Evolutionary conservation across 2,329 filamentous ascomycete genomes (phyloP).

Genomic region (Botryosphaeria agaves): DNA sequence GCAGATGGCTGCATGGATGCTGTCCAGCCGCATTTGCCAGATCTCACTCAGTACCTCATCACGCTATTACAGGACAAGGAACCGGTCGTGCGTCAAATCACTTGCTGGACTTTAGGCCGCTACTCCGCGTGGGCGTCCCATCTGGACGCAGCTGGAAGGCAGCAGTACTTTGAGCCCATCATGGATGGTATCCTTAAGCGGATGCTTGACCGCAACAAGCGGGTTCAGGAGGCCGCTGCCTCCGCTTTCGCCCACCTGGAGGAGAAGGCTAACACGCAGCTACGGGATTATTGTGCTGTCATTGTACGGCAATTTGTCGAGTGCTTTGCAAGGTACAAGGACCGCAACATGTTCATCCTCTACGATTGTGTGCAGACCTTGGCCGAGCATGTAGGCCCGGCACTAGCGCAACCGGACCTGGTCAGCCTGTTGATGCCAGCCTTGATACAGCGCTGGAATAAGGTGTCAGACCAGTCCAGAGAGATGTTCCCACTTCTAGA

Average conservation of each 20-base stretch:
- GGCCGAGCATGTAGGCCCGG: constrained; percentile 74
- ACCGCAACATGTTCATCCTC: constrained; percentile 95
- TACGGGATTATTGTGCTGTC: constrained; percentile 73
- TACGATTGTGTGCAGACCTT: constrained; percentile 98
- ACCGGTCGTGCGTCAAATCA: constrained; percentile 88
- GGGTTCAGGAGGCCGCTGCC: constrained; percentile 89
- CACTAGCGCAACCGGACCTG: constrained; percentile 65
- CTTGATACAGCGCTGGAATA: constrained; percentile 73
- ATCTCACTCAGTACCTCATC: constrained; percentile 80
- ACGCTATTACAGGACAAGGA: constrained; percentile 69
- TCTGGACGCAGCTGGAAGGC: constrained; percentile 49
- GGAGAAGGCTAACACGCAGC: constrained; percentile 68
- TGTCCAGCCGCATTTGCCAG: constrained; percentile 76
- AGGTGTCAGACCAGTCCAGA: constrained; percentile 71
- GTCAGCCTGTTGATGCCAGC: constrained; percentile 82
- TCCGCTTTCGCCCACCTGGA: constrained; percentile 94
- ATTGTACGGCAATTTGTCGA: constrained; percentile 85
- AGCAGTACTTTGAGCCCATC: constrained; percentile 78
- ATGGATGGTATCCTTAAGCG: constrained; percentile 90
- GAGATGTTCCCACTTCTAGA: constrained; percentile 94
- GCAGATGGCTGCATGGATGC: constrained; percentile 86
- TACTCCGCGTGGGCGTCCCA: constrained; percentile 87
- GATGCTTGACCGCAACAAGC: constrained; percentile 96
- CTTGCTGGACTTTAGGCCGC: constrained; percentile 89
- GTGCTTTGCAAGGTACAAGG: constrained; percentile 93